These are phyloP conservation scores for Megacollybia marginata DNA, from an alignment of 768 basidiomycete genomes.

Conservation along the genomic window DNA sequence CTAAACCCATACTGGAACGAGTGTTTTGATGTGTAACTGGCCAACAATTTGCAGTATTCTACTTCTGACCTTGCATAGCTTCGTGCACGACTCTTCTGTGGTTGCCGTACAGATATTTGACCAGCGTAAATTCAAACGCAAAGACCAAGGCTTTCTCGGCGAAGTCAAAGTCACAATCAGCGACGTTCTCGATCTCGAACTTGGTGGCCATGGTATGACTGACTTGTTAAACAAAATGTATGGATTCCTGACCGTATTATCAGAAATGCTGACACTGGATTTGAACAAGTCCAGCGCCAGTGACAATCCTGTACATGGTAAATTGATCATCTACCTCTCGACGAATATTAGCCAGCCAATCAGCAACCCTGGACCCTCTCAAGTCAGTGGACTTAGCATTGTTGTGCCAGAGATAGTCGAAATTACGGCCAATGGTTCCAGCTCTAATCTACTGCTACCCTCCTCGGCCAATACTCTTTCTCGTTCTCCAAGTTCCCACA, in stretches of 20 bases:
- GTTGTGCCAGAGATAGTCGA: slow-evolving; percentile 60
- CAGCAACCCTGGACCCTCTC: slow-evolving; percentile 74
- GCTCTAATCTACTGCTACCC: slow-evolving; percentile 40
- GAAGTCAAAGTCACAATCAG: slow-evolving; percentile 93
- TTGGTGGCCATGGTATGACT: slow-evolving; percentile 91
- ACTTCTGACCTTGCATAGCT: slow-evolving; percentile 37
- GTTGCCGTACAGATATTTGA: slow-evolving; percentile 98
- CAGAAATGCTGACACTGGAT: slow-evolving; percentile 95
- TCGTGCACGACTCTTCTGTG: slow-evolving; percentile 95
- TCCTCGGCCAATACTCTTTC: slow-evolving; percentile 40
- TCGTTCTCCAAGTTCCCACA: slow-evolving; percentile 62
- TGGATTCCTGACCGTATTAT: slow-evolving; percentile 3
- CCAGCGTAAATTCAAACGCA: slow-evolving; percentile 97
- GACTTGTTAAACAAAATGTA: slow-evolving; percentile 14
- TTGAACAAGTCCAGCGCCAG: slow-evolving; percentile 99
- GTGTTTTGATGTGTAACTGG: slow-evolving; percentile 88
- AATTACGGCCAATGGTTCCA: slow-evolving; percentile 52
- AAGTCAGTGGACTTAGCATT: slow-evolving; percentile 49
- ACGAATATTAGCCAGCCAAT: slow-evolving; percentile 86
- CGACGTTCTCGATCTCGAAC: slow-evolving; percentile 84
- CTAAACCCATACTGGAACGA: slow-evolving; percentile 97
- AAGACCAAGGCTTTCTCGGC: slow-evolving; percentile 96
- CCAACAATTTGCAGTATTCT: not conserved
- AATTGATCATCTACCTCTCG: slow-evolving; percentile 92
- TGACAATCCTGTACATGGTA: slow-evolving; percentile 96